Conservation (phyloP, 2,329 filamentous ascomycete genomes). For the Colletotrichum falcatum region DNA sequence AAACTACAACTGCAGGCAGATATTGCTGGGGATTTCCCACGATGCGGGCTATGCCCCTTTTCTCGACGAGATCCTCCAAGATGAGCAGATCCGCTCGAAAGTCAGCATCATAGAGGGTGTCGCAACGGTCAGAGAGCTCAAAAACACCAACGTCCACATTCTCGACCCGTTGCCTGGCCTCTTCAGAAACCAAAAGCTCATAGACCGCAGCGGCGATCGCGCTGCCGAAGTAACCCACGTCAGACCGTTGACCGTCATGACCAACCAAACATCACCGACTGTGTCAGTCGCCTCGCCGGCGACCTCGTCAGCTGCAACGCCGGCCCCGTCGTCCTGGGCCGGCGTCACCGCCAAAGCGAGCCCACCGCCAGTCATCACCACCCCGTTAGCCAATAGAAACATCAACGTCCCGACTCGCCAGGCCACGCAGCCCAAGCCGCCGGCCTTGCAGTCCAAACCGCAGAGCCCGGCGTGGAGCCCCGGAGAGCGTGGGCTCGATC, state of each 20-base stretch:
- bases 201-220: slow-evolving; percentile 50
- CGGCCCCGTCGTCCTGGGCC: slow-evolving; percentile 53
- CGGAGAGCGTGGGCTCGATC: slow-evolving; percentile 66
- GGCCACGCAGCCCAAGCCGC: not conserved
- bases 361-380: slow-evolving; percentile 57
- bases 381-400: slow-evolving; percentile 55
- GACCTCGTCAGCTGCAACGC: slow-evolving; percentile 42
- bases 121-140: slow-evolving; percentile 63
- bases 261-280: slow-evolving; percentile 42
- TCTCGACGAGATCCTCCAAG: slow-evolving; percentile 64
- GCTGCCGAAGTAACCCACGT: slow-evolving; percentile 27
- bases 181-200: slow-evolving; percentile 67
- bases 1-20: slow-evolving; percentile 71
- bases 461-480: slow-evolving; percentile 62
- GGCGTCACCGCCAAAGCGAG: slow-evolving; percentile 55
- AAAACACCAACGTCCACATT: slow-evolving; percentile 59
- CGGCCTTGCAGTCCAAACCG: slow-evolving; percentile 40
- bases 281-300: slow-evolving; percentile 44
- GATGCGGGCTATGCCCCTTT: slow-evolving; percentile 71
- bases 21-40: slow-evolving; percentile 72
- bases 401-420: slow-evolving; percentile 39
- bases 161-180: slow-evolving; percentile 59
- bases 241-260: slow-evolving; percentile 37
- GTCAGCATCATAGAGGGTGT: slow-evolving; percentile 67
- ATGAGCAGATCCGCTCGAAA: slow-evolving; percentile 56